Evolutionary conservation across 106 monocot genomes (phyloP).

Genomic region (Dendrobium huoshanense): DNA sequence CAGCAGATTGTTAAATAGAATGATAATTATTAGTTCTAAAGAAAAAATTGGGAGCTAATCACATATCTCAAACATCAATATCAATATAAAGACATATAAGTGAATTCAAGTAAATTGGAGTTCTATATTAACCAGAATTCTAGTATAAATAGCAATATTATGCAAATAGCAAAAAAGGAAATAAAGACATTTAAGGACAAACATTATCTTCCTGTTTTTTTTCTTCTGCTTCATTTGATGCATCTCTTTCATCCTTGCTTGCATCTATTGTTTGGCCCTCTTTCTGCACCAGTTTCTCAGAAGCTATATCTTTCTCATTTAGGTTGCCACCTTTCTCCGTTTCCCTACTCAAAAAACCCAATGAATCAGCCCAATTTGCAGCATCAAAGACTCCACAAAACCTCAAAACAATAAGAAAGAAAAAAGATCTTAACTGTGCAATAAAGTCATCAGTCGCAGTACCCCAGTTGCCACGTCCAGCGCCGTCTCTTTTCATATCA

Average conservation of each 20-base stretch:
- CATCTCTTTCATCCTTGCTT: slow-evolving; percentile 27
- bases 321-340: slow-evolving; percentile 20
- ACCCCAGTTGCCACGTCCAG: slow-evolving; percentile 42
- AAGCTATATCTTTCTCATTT: slow-evolving; percentile 15
- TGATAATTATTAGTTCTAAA: too few relatives aligned
- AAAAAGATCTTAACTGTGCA: slow-evolving; percentile 29
- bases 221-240: slow-evolving; percentile 18
- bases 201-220: slow-evolving; percentile 50
- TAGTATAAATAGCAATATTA: too few relatives aligned
- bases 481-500: slow-evolving; percentile 34
- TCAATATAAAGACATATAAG: too few relatives aligned
- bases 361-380: neutral
- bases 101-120: too few relatives aligned
- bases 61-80: too few relatives aligned
- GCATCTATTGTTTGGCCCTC: slow-evolving; percentile 17
- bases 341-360: neutral
- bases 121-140: too few relatives aligned
- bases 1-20: too few relatives aligned
- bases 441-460: slow-evolving; percentile 25
- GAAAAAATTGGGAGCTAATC: too few relatives aligned
- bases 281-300: slow-evolving; percentile 29
- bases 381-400: neutral
- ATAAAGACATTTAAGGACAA: neutral
- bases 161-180: neutral
- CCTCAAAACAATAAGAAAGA: neutral